A percentile compares a stretch with the other conserved stretches of the same genome.
Conservation (phyloP, 2,329 filamentous ascomycete genomes). For the Chrysoporthe austroafricana region DNA sequence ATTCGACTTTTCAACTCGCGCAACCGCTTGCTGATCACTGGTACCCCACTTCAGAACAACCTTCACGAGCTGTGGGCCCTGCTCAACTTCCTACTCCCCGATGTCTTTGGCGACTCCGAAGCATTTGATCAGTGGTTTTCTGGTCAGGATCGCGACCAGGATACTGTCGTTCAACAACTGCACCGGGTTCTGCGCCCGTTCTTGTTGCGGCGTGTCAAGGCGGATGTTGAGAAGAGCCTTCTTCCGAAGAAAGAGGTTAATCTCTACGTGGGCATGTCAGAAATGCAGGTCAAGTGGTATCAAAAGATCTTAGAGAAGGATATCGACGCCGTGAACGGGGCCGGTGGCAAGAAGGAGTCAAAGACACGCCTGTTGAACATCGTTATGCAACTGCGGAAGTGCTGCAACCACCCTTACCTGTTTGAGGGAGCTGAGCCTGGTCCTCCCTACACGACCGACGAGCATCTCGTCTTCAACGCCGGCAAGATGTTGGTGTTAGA, state of each 20-base stretch:
- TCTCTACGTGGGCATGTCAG: conserved; percentile 95
- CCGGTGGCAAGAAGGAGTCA: conserved; percentile 93
- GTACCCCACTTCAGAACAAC: conserved; percentile 97
- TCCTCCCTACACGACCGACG: conserved; percentile 96
- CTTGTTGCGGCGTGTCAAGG: conserved; percentile 92
- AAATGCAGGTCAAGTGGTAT: conserved; percentile 99
- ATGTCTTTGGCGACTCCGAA: conserved; percentile 95
- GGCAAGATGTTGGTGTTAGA: conserved; percentile 98
- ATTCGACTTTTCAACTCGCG: conserved; percentile 95
- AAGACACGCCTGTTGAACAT: conserved; percentile 98
- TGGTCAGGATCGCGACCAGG: conserved; percentile 85
- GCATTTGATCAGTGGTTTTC: conserved; percentile 99
- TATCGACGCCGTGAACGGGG: conserved; percentile 97
- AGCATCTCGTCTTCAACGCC: conserved; percentile 90
- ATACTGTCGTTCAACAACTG: conserved; percentile 93
- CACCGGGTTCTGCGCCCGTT: conserved; percentile 93
- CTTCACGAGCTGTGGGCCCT: conserved; percentile 97
- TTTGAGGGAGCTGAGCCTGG: conserved; percentile 98
- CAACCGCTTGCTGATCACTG: conserved; percentile 93
- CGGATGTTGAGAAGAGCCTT: conserved; percentile 96
- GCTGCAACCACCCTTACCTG: conserved; percentile 97
- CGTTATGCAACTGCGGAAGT: conserved; percentile 98
- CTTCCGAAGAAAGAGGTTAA: conserved; percentile 98
- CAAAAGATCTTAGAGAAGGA: conserved; percentile 99
- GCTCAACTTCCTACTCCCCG: conserved; percentile 95